A percentile compares a stretch with the other conserved stretches of the same genome.
Evolutionary conservation across 1,139 yeast species (phyloP).

Genomic region (Ogataea hybrid): DNA sequence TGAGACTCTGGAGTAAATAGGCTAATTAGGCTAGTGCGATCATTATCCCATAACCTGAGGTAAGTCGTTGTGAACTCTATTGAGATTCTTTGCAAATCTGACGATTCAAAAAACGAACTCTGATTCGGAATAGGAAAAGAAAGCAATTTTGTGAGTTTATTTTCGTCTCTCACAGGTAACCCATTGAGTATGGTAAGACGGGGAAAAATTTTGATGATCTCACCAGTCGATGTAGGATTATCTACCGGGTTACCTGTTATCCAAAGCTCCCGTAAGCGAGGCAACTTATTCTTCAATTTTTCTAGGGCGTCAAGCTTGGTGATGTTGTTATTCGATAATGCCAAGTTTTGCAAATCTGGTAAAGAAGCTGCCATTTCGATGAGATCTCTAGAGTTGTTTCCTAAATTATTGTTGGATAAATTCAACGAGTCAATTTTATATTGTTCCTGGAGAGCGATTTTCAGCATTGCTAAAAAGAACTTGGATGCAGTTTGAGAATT

Average conservation of each 20-base stretch:
- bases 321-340: too few species aligned
- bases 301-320: too few species aligned
- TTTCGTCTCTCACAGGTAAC: constrained; percentile 70
- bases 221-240: constrained; percentile 52
- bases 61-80: constrained; percentile 75
- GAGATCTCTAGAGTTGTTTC: too few species aligned
- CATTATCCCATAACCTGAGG: constrained; percentile 77
- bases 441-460: constrained; percentile 60
- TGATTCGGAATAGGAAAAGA: constrained; percentile 49
- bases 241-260: constrained; percentile 76
- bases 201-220: constrained; percentile 73
- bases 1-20: constrained; percentile 83
- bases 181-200: constrained; percentile 78
- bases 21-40: constrained; percentile 65
- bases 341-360: too few species aligned
- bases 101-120: constrained; percentile 77
- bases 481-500: constrained; percentile 59
- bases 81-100: constrained; percentile 66
- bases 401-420: constrained; percentile 65
- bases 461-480: constrained; percentile 90
- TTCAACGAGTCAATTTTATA: constrained; percentile 70
- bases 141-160: constrained; percentile 49
- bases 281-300: too few species aligned
- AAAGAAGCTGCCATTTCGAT: too few species aligned
- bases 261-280: constrained; percentile 80